Evolutionary conservation across 805 yeast species (phyloP).

Genomic region (Candida insectorum): DNA sequence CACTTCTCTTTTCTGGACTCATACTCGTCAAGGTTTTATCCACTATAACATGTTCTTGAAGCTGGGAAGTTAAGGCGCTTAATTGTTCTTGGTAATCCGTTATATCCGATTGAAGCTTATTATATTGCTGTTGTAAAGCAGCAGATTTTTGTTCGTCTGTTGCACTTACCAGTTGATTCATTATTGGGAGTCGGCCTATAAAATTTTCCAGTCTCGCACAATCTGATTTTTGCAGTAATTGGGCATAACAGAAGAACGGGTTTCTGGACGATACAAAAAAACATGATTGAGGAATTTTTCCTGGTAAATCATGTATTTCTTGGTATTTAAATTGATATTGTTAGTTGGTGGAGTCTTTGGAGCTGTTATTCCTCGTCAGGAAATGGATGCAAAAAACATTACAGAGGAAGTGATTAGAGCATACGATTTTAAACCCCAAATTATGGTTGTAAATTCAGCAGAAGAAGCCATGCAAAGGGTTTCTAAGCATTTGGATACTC

Average conservation of each 20-base stretch:
- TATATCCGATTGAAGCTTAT: constrained; percentile 35
- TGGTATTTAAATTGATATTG: too few species aligned
- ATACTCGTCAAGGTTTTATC: constrained; percentile 37
- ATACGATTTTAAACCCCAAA: too few species aligned
- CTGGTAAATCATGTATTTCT: too few species aligned
- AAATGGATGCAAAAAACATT: constrained; percentile 6
- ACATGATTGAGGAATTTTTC: too few species aligned
- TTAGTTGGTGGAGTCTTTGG: background rate
- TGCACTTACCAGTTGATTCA: too few species aligned
- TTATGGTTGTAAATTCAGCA: background rate
- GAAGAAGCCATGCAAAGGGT: background rate
- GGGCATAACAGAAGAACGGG: too few species aligned
- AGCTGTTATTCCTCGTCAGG: background rate
- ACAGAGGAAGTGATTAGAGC: too few species aligned
- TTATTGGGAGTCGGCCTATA: too few species aligned
- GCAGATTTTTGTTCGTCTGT: constrained; percentile 34
- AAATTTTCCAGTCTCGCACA: too few species aligned
- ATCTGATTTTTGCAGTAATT: too few species aligned
- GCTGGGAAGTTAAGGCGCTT: constrained; percentile 30
- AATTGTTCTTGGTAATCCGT: constrained; percentile 37
- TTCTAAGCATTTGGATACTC: background rate
- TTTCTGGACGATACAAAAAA: too few species aligned
- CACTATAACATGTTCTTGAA: constrained; percentile 40
- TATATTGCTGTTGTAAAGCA: constrained; percentile 39
- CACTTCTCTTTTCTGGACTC: constrained; percentile 31